phyloP scores from a whole-genome alignment of 305 asterid genomes.

The Fraxinus sp. region DNA sequence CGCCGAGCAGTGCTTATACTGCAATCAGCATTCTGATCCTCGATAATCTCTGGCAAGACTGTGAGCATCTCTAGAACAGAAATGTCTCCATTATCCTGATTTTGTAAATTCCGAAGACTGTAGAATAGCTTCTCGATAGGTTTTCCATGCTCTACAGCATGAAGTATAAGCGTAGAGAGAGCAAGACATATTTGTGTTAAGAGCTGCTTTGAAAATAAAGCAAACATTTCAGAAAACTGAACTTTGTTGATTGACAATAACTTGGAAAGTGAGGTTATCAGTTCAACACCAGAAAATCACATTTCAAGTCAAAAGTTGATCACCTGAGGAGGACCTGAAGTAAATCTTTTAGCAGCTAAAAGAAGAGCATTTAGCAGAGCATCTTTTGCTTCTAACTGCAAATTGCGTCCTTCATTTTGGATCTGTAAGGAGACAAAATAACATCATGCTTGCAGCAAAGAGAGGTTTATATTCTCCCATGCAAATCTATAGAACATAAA shows the following conservation, averaged over 20 bases:
- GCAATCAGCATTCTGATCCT: conserved; percentile 60
- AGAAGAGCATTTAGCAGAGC: conserved; percentile 74
- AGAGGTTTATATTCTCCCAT: neutral
- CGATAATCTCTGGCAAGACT: conserved; percentile 82
- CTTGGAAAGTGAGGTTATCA: neutral
- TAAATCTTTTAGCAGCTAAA: conserved; percentile 74
- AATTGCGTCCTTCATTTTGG: conserved; percentile 59
- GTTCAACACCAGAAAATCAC: conserved; percentile 2
- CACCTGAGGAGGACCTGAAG: conserved; percentile 91
- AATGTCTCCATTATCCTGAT: conserved; percentile 60
- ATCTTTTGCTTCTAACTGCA: conserved; percentile 70
- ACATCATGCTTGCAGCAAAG: neutral
- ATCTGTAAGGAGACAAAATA: conserved; percentile 43
- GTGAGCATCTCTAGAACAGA: conserved; percentile 83
- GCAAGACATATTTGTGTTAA: conserved; percentile 94
- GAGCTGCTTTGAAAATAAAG: conserved; percentile 50
- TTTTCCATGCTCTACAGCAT: conserved; percentile 69
- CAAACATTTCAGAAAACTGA: conserved; percentile 29
- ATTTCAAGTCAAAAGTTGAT: conserved; percentile 18
- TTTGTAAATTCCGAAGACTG: conserved; percentile 68
- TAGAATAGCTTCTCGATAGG: conserved; percentile 77
- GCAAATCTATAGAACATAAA: neutral
- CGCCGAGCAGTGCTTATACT: conserved; percentile 51
- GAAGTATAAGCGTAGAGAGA: conserved; percentile 70
- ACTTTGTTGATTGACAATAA: neutral